Base-by-base conservation (phyloP, 441 rosid species). In the Capsella rubella region DNA sequence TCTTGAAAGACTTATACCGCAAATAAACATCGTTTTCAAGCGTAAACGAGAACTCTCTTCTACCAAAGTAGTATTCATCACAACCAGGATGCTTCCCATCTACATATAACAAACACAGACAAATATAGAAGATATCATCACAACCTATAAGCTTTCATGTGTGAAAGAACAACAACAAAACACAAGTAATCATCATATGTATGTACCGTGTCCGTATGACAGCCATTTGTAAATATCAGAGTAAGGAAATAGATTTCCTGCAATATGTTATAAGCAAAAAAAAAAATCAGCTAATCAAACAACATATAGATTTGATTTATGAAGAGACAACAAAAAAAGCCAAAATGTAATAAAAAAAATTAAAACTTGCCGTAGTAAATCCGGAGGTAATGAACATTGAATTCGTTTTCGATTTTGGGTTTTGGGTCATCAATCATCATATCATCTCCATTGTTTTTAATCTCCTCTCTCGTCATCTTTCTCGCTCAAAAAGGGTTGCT, bases 11-110 rank as follows among this genome's bases (percentile, higher is more conserved):
- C 83, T 79, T 90, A 72, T 85, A 95, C 31, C 99, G 87, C 57
- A 89, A 40, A 74, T 87, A 88, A 67, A 86, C 83, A 76, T 95
- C 93, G 73, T 88, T 83, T 21, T 87, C 90, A 34, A 95, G 85
- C 0, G 97, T 95, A 79, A 88, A 90, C 5, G 99, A 89, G 78
- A 92, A 89, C 58, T 95, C 99, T 78, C 98, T 88, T 58, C 96
- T 82, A 61, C 88, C 87, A 63, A 88, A 71, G 83, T 87, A 92
- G 58, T 84, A 86, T 29, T 78, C 83, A 75, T 95, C 98, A 56
- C 98, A 95, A 46, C 85, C 98, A 50, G 97, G 97, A 84, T 92
- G 99, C 82, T 88, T 92, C 77, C 97, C 97, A 82, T 95, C 99
- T 95, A 81, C 49, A 74, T 6, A 81, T 40, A 12, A 72, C 67